These are phyloP conservation scores for Suillus brevipes DNA, from an alignment of 768 basidiomycete genomes.

Conservation along the genomic window DNA sequence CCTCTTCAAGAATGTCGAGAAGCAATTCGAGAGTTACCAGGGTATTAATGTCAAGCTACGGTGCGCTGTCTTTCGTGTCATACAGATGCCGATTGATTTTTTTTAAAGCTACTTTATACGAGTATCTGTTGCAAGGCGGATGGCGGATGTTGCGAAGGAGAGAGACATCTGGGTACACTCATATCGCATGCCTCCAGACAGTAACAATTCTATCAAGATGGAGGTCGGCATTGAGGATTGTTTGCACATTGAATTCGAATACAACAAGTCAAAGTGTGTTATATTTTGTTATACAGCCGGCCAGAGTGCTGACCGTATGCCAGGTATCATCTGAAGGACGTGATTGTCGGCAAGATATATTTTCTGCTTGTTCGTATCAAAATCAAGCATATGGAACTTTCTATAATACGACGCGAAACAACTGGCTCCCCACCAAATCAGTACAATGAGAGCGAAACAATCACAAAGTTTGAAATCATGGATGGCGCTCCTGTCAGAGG, in stretches of 20 bases:
- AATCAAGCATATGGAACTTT: slow-evolving; percentile 99
- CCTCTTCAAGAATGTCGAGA: slow-evolving; percentile 98
- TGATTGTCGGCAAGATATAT: slow-evolving; percentile 99
- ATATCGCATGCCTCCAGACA: slow-evolving; percentile 97
- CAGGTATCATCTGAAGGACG: slow-evolving; percentile 98
- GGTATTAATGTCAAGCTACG: slow-evolving; percentile 98
- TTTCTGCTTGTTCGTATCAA: slow-evolving; percentile 98
- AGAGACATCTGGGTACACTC: slow-evolving; percentile 97
- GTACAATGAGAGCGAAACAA: slow-evolving; percentile 98
- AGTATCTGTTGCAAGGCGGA: slow-evolving; percentile 84
- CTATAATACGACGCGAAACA: slow-evolving; percentile 96
- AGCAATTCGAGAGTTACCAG: slow-evolving; percentile 97
- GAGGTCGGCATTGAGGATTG: slow-evolving; percentile 99
- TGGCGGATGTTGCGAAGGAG: slow-evolving; percentile 93
- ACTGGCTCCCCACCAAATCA: slow-evolving; percentile 98
- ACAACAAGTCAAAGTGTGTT: slow-evolving; percentile 97
- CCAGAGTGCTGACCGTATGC: slow-evolving; percentile 7
- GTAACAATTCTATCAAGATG: slow-evolving; percentile 99
- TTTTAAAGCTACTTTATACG: slow-evolving; percentile 82
- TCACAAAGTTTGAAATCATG: slow-evolving; percentile 99
- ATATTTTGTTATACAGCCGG: neutral
- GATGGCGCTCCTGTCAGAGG: slow-evolving; percentile 97
- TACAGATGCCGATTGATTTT: slow-evolving; percentile 9
- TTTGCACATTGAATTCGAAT: slow-evolving; percentile 98
- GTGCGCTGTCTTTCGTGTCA: slow-evolving; percentile 45